Evolutionary conservation across 352 stramenopile species (phyloP), one percentile per base, ranked within the genome.

Genomic region (Pythium biforme): DNA sequence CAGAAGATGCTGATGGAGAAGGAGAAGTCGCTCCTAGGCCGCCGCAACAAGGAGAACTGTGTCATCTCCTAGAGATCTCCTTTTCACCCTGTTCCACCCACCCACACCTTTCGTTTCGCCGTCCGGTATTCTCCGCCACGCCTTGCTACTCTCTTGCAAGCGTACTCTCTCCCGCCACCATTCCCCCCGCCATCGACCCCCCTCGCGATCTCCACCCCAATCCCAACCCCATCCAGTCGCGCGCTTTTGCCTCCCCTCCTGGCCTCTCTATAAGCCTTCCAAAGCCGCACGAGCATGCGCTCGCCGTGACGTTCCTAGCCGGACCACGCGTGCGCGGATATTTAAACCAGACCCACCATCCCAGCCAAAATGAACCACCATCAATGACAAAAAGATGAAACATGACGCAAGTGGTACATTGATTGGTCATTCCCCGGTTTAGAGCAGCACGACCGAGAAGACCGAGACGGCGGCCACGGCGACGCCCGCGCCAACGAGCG

Each of bases 31-130:
- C 72, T 91, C 37, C 74, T 73, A 37, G 79, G 81, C 23, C 75
- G 81, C 48, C 79, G 83, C 46, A 88, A 79, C 69, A 92, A 92
- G 62, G 83, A 92, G 47, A 92, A 92, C 69, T 92, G 83, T 65
- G 66, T 82, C n/a, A 77, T 92, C 64, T 74, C 68, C 46, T 74
- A 70, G 57, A 48, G 39, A 17, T 26, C 14, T 11, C 31, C 5
- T 34, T 43, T n/a, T 20, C 37, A n/a, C 15, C 4, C 2, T 20
- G 31, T 12, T 46, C 39, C 45, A 4, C 20, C 47, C 22, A 0
- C 25, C 52, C 14, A n/a, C n/a, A 2, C 29, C 27, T 15, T 3
- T 53, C 31, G 45, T 31, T 19, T 43, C 20, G 8, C 39, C 49
- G 26, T 7, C 46, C 34, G 33, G 19, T 40, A 54, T 54, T 17